phyloP scores from a whole-genome alignment of 306 rosid genomes.

The Pyrus bretschneideri region DNA sequence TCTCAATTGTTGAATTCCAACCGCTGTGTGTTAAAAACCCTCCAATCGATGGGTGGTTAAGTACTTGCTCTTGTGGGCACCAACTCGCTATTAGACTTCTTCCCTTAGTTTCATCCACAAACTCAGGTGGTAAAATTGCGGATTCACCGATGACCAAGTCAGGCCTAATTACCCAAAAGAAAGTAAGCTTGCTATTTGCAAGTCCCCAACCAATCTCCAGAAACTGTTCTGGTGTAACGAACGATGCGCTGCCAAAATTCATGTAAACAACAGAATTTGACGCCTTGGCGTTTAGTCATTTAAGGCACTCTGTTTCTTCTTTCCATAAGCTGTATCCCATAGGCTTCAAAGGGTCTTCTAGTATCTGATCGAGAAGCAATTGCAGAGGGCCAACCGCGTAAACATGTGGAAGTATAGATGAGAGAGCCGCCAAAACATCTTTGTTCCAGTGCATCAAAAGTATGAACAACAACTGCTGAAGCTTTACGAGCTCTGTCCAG shows the following conservation, averaged over 20 bases:
- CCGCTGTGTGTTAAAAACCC: too few species aligned
- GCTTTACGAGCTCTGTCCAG: background rate
- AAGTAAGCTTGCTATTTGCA: background rate
- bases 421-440: background rate
- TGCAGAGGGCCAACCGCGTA: constrained; percentile 2
- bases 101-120: too few species aligned
- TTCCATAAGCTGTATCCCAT: background rate
- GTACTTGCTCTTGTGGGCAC: too few species aligned
- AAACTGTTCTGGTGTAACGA: background rate
- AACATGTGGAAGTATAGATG: background rate
- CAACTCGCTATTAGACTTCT: too few species aligned
- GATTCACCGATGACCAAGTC: too few species aligned
- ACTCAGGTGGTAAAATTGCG: too few species aligned
- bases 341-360: background rate
- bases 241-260: background rate
- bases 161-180: background rate
- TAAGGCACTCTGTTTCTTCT: background rate
- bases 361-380: background rate
- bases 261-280: constrained; percentile 3
- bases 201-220: constrained; percentile 1
- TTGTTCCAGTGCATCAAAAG: background rate
- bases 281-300: background rate
- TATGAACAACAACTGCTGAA: constrained; percentile 2
- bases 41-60: too few species aligned
- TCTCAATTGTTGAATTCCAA: too few species aligned